Evolutionary conservation across 495 filamentous ascomycete species (phyloP), one percentile per base, ranked within the genome.

Genomic region (Durotheca rogersii): DNA sequence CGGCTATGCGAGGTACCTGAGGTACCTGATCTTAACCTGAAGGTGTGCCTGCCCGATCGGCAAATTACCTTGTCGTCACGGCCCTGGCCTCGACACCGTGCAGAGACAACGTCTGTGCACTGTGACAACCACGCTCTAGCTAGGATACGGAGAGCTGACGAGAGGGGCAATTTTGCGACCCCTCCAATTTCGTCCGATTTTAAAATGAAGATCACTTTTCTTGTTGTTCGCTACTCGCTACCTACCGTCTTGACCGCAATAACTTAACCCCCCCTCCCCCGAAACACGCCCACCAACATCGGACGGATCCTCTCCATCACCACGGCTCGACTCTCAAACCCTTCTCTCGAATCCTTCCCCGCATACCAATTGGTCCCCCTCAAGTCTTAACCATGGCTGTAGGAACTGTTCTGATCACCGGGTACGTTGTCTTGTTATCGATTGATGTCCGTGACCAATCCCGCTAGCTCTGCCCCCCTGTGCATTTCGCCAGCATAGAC

Each of bases 401-500:
- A 45, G 88, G 89, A 72, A 91, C 90, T 31, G 86, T 96, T 65
- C 81, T 96, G 46, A 83, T 96, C 67, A 88, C 90, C 40, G 90
- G 90, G 90, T 96, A 81, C 74, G 87, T n/a, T n/a, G n/a, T n/a
- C n/a, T n/a, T 74, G 14, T 41, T 34, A 12, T 25, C 41, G 47
- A 9, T 27, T 9, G 4, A 27, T 27, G 23, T n/a, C n/a, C n/a
- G n/a, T n/a, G n/a, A n/a, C n/a, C n/a, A n/a, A n/a, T n/a, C n/a
- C n/a, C n/a, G n/a, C n/a, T n/a, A n/a, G n/a, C n/a, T n/a, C n/a
- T n/a, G n/a, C n/a, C n/a, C n/a, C n/a, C n/a, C n/a, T n/a, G n/a
- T n/a, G n/a, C n/a, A n/a, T n/a, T n/a, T n/a, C n/a, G n/a, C n/a
- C n/a, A n/a, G n/a, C n/a, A n/a, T n/a, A n/a, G n/a, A n/a, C n/a